Evolutionary conservation across 345 rosid genomes (phyloP).

Genomic region (Syzygium oleosum): DNA sequence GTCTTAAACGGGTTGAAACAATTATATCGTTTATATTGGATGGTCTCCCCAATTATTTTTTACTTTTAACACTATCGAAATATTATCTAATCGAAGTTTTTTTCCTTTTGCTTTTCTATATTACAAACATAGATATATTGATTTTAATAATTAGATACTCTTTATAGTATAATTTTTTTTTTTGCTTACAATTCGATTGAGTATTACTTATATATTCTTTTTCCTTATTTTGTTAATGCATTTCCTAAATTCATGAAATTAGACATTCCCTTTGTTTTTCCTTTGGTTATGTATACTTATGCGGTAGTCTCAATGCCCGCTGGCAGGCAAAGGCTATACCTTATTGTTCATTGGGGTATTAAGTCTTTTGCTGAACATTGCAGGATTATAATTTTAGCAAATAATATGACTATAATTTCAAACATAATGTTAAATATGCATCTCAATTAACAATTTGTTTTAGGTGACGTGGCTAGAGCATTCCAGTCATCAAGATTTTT

Average conservation of each 20-base stretch:
- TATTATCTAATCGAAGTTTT: background rate
- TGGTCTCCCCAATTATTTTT: background rate
- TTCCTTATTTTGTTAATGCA: background rate
- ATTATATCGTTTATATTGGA: background rate
- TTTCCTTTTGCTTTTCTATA: background rate
- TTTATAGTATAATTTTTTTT: background rate
- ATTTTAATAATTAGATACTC: background rate
- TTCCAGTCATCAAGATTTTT: no score
- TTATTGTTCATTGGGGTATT: background rate
- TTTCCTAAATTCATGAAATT: background rate
- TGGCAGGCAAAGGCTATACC: background rate
- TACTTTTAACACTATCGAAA: background rate
- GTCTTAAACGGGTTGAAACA: background rate
- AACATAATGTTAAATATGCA: no score
- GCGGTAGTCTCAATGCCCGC: background rate
- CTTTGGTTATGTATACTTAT: background rate
- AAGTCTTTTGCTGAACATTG: accelerated
- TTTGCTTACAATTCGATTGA: background rate
- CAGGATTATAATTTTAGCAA: no score
- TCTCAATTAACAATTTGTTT: no score
- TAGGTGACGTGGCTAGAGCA: no score
- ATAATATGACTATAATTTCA: no score
- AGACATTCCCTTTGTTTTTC: background rate
- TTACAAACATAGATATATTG: background rate
- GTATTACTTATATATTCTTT: background rate